Evolutionary conservation across 495 filamentous ascomycete species (phyloP).

Genomic region (Aspergillus nanangensis): DNA sequence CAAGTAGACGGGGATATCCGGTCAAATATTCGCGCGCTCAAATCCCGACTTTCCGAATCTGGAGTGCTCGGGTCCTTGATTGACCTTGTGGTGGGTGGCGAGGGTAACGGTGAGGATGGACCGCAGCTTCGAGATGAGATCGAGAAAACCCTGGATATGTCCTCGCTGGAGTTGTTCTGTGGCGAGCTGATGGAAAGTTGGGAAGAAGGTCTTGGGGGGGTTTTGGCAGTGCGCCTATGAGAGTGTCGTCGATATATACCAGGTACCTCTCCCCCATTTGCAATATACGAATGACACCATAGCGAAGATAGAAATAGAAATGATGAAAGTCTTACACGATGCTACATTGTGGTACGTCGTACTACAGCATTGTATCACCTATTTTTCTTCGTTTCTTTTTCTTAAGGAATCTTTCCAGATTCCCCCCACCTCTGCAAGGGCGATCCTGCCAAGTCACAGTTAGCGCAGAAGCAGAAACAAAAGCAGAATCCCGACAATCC

Average conservation of each 20-base stretch:
- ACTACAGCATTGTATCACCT: neutral
- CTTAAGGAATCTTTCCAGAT: too few relatives aligned
- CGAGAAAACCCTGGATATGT: conserved; percentile 28
- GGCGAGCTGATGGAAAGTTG: conserved; percentile 45
- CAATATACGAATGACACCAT: too few relatives aligned
- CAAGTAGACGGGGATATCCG: conserved; percentile 30
- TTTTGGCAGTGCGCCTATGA: conserved; percentile 32
- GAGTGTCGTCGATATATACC: neutral
- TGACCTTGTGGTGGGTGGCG: conserved; percentile 29
- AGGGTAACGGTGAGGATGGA: conserved; percentile 17
- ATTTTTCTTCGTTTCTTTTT: neutral
- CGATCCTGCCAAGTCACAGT: neutral
- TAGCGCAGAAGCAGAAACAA: too few relatives aligned
- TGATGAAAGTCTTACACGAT: too few relatives aligned
- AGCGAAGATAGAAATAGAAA: neutral
- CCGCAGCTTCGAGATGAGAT: conserved; percentile 28
- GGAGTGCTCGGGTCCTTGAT: conserved; percentile 34
- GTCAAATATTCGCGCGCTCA: conserved; percentile 30
- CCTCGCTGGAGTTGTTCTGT: conserved; percentile 38
- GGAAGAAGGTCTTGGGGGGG: conserved; percentile 38
- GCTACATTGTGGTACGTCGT: too few relatives aligned
- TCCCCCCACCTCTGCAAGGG: neutral
- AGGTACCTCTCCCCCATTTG: too few relatives aligned
- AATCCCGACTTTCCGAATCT: conserved; percentile 30
- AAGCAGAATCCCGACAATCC: neutral